These are phyloP conservation scores for Cystobasidium sp. DNA, from an alignment of 1,284 basidiomycete genomes.

Conservation along the genomic window DNA sequence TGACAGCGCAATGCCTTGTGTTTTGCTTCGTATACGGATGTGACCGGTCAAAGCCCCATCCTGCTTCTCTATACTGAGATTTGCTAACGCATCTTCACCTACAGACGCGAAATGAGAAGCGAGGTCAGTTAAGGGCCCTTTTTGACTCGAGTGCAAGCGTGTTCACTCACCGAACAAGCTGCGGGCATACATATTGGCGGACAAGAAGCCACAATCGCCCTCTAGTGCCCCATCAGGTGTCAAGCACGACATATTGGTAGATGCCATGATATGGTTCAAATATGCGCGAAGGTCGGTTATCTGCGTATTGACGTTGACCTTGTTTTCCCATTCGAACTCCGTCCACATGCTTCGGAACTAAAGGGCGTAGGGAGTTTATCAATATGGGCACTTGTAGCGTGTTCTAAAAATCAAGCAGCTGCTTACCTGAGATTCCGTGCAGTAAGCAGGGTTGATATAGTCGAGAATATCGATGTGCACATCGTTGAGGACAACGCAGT, in stretches of 20 bases:
- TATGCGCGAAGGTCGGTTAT: constrained; percentile 62
- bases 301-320: constrained; percentile 85
- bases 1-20: constrained; percentile 91
- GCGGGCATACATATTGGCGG: constrained; percentile 90
- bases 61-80: constrained; percentile 90
- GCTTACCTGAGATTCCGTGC: constrained; percentile 87
- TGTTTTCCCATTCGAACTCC: constrained; percentile 98
- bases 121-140: neutral
- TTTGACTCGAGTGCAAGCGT: neutral
- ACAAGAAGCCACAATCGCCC: constrained; percentile 91
- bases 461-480: constrained; percentile 99
- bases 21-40: constrained; percentile 90
- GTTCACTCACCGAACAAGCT: constrained; percentile 75
- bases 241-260: constrained; percentile 95
- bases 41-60: constrained; percentile 82
- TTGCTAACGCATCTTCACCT: constrained; percentile 96
- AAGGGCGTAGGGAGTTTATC: constrained; percentile 22
- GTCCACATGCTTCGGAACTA: constrained; percentile 97
- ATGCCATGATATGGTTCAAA: constrained; percentile 85
- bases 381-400: constrained; percentile 24
- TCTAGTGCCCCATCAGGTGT: constrained; percentile 84
- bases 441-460: constrained; percentile 96
- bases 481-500: constrained; percentile 86
- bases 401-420: neutral
- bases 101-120: neutral